phyloP scores from a whole-genome alignment of 148 eudicot genomes.

The Vaccinium vitisidaea region DNA sequence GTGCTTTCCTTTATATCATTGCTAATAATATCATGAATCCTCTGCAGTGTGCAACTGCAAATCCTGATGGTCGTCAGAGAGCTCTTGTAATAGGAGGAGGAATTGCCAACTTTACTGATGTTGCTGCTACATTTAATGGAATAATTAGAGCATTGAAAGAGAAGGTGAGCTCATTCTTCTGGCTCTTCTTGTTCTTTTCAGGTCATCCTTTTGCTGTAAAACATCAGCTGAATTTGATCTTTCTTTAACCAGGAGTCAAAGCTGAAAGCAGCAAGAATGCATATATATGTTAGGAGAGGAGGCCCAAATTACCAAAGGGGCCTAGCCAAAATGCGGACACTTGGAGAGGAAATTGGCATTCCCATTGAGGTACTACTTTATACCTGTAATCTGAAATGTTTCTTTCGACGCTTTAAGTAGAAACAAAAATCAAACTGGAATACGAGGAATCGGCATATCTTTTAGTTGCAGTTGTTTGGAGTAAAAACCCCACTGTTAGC shows the following conservation, averaged over 20 bases:
- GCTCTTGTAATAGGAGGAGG: slow-evolving; percentile 99
- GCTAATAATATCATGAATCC: slow-evolving; percentile 9
- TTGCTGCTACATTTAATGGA: slow-evolving; percentile 90
- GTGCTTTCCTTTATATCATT: neutral
- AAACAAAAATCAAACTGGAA: neutral
- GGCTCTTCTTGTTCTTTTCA: neutral
- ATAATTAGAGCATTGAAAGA: slow-evolving; percentile 61
- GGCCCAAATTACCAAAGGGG: slow-evolving; percentile 99
- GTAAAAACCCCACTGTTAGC: neutral
- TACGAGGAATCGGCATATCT: neutral
- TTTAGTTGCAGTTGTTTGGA: neutral
- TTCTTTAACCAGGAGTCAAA: slow-evolving; percentile 45
- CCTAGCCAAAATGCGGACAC: slow-evolving; percentile 83
- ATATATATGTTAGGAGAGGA: slow-evolving; percentile 92
- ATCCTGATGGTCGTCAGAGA: slow-evolving; percentile 84
- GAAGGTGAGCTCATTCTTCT: slow-evolving; percentile 33
- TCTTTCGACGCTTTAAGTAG: neutral
- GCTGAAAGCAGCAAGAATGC: slow-evolving; percentile 94
- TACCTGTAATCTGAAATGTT: slow-evolving; percentile 6
- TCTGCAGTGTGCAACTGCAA: slow-evolving; percentile 89
- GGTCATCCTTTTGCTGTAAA: neutral
- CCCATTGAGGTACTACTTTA: slow-evolving; percentile 72
- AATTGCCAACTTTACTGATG: slow-evolving; percentile 96
- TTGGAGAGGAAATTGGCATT: slow-evolving; percentile 91
- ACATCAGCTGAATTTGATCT: neutral